Percentiles rank a stretch among this genome's conserved stretches.
These are phyloP conservation scores for Geosmithia putterillii DNA, from an alignment of 2,329 filamentous ascomycete genomes.

Conservation along the genomic window DNA sequence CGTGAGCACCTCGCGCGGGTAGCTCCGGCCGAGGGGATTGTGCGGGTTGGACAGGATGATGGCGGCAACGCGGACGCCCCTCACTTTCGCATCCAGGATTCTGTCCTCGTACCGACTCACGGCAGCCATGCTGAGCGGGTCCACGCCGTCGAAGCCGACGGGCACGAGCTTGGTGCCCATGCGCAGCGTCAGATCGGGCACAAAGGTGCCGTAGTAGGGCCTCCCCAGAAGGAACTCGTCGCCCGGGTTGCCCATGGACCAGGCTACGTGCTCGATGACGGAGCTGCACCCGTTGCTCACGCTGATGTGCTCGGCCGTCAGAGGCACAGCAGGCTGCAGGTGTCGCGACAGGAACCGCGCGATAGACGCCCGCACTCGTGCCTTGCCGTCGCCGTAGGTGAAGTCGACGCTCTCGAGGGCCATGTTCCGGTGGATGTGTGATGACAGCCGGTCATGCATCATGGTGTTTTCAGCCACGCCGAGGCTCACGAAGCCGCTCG, in stretches of 20 bases:
- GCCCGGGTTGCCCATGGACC: constrained; percentile 24
- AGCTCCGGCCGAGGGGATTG: constrained; percentile 38
- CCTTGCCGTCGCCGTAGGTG: constrained; percentile 28
- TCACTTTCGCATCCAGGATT: constrained; percentile 20
- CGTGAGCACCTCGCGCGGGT: constrained; percentile 23
- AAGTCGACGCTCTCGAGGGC: constrained; percentile 16
- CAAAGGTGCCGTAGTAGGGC: constrained; percentile 36
- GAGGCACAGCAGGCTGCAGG: constrained; percentile 13
- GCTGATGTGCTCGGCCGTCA: constrained; percentile 19
- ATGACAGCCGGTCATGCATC: constrained; percentile 31
- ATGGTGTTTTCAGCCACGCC: constrained; percentile 40
- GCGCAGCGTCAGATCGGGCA: constrained; percentile 28
- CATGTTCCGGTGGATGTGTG: constrained; percentile 26
- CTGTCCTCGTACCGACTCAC: constrained; percentile 31
- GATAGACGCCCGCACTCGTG: constrained; percentile 16
- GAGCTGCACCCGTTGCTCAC: constrained; percentile 27
- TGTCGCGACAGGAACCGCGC: constrained; percentile 21
- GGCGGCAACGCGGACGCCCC: constrained; percentile 27
- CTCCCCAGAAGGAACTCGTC: constrained; percentile 26
- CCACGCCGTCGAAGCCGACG: constrained; percentile 28
- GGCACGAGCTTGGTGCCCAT: constrained; percentile 26
- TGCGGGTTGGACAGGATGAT: constrained; percentile 39
- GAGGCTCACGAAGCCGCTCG: constrained; percentile 32
- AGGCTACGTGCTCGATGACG: constrained; percentile 26
- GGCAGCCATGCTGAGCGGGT: constrained; percentile 27